Percentiles rank a stretch among this genome's conserved stretches.
phyloP scores from a whole-genome alignment of 345 rosid genomes.

The Gossypium stocksii region DNA sequence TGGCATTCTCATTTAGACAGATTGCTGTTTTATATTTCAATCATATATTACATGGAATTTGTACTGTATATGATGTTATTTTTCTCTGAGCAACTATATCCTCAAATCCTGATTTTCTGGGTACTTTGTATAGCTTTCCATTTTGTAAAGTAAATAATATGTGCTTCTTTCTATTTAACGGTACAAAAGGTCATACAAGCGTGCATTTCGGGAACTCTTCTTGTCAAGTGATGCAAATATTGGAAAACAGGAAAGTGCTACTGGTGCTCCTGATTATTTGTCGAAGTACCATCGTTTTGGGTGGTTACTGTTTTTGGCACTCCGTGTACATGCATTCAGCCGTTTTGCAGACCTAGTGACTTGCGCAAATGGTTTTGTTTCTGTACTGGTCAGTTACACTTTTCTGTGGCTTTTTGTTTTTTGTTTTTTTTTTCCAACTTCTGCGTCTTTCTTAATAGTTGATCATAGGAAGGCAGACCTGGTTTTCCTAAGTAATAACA shows the following conservation, averaged over 20 bases:
- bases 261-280: constrained; percentile 34
- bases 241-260: constrained; percentile 37
- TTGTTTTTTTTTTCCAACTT: too few relatives aligned
- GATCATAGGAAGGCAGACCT: not conserved
- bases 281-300: constrained; percentile 77
- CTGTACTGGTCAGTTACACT: constrained; percentile 70
- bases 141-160: constrained; percentile 4
- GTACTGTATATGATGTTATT: not conserved
- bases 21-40: not conserved
- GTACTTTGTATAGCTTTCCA: not conserved
- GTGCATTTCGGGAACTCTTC: constrained; percentile 70
- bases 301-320: constrained; percentile 90
- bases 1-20: constrained; percentile 2
- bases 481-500: not conserved
- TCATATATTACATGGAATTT: not conserved
- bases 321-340: constrained; percentile 76
- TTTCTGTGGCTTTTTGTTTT: not conserved
- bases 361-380: constrained; percentile 78
- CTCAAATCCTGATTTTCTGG: not conserved
- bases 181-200: constrained; percentile 70
- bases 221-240: constrained; percentile 39
- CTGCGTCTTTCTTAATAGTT: not conserved
- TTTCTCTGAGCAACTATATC: not conserved
- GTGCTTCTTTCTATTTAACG: constrained; percentile 21
- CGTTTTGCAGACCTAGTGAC: constrained; percentile 81